A percentile compares a stretch with the other conserved stretches of the same genome.
Evolutionary conservation across 2,329 filamentous ascomycete species (phyloP).

Genomic region (Aspergillus ibericus): DNA sequence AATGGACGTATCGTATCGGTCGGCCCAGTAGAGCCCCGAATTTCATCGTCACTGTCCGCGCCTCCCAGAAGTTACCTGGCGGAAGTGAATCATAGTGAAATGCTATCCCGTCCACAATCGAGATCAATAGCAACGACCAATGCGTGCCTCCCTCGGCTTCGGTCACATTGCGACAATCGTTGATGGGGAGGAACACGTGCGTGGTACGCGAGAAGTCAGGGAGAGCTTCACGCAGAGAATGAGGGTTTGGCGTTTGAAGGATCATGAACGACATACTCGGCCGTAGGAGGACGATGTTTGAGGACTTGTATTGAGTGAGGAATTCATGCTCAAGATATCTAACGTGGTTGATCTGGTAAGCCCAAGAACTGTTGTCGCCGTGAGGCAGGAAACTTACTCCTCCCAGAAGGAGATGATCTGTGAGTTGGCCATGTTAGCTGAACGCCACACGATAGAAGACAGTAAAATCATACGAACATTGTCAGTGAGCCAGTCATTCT

Average conservation of each 20-base stretch:
- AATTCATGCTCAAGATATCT: conserved; percentile 86
- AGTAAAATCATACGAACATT: conserved; percentile 62
- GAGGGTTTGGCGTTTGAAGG: conserved; percentile 66
- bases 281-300: conserved; percentile 84
- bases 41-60: conserved; percentile 66
- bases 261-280: conserved; percentile 92
- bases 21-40: conserved; percentile 67
- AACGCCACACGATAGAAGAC: conserved; percentile 1
- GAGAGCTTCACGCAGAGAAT: conserved; percentile 64
- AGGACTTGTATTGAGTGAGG: conserved; percentile 74
- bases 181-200: conserved; percentile 94
- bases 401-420: conserved; percentile 97
- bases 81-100: conserved; percentile 95
- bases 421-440: conserved; percentile 22
- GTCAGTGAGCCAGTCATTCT: conserved; percentile 94
- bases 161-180: conserved; percentile 75
- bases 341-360: conserved; percentile 14
- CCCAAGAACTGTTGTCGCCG: neutral
- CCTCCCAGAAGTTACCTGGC: conserved; percentile 73
- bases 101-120: conserved; percentile 80
- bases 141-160: conserved; percentile 88
- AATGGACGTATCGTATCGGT: conserved; percentile 70
- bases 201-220: conserved; percentile 79
- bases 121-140: conserved; percentile 91
- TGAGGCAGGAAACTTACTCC: conserved; percentile 60